These are phyloP conservation scores for Pezizomycotina sp. DNA, from an alignment of 2,329 filamentous ascomycete species.

Conservation along the genomic window DNA sequence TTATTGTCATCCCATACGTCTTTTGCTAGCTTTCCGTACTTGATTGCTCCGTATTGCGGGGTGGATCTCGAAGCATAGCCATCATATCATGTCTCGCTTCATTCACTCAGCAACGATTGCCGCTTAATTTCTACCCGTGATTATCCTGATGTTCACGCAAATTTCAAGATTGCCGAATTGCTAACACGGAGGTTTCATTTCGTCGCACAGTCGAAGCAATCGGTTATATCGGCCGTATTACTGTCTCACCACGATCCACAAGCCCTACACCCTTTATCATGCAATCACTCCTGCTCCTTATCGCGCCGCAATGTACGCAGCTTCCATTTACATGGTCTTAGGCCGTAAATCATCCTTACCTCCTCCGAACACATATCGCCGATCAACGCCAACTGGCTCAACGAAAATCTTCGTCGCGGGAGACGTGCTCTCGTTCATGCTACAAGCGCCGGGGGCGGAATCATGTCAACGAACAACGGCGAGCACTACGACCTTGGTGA, in stretches of 20 bases:
- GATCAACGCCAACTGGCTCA: too few species aligned
- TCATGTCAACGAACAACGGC: slow-evolving; percentile 27
- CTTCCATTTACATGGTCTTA: slow-evolving; percentile 37
- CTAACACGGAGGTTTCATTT: slow-evolving; percentile 25
- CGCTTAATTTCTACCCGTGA: too few species aligned
- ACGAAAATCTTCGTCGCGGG: slow-evolving; percentile 40
- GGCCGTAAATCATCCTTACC: too few species aligned
- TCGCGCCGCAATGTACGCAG: slow-evolving; percentile 36
- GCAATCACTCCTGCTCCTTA: slow-evolving; percentile 32
- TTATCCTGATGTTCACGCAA: slow-evolving; percentile 16
- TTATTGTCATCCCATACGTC: too few species aligned
- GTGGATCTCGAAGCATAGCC: too few species aligned
- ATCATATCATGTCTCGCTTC: too few species aligned
- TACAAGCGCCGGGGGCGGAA: slow-evolving; percentile 36
- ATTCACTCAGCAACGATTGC: too few species aligned
- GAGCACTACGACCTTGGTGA: slow-evolving; percentile 30
- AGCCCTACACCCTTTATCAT: slow-evolving; percentile 30
- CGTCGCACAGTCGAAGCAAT: slow-evolving; percentile 33
- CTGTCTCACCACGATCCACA: slow-evolving; percentile 22
- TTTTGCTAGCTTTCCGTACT: too few species aligned
- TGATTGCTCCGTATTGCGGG: too few species aligned
- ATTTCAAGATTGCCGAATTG: slow-evolving; percentile 19
- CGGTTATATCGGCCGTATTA: slow-evolving; percentile 30
- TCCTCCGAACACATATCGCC: too few species aligned
- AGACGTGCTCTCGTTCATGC: slow-evolving; percentile 37